phyloP scores from a whole-genome alignment of 371 early-diverging fungal species.

The Mucor plumbeus region DNA sequence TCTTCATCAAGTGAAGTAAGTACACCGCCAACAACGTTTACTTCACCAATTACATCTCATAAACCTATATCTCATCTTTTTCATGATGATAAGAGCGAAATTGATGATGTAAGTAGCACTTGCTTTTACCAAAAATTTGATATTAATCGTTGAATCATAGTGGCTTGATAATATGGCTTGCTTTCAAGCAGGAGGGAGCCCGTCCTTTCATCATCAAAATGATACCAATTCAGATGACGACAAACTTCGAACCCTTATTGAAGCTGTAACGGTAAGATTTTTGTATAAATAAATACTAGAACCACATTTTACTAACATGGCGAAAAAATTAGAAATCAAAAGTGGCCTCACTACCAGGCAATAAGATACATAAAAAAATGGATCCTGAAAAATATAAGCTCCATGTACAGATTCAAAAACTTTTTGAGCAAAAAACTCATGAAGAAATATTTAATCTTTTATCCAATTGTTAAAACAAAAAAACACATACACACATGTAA shows the following conservation, averaged over 20 bases:
- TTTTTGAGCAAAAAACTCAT: background rate
- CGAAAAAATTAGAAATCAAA: background rate
- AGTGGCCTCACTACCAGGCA: background rate
- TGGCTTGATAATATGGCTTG: conserved; percentile 17
- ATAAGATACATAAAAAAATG: background rate
- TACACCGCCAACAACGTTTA: conserved; percentile 15
- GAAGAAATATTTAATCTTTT: background rate
- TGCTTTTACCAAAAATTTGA: no score
- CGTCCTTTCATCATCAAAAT: background rate
- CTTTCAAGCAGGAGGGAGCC: background rate
- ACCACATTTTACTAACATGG: background rate
- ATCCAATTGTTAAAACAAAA: conserved; percentile 1
- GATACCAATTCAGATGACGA: background rate
- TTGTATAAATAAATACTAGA: background rate
- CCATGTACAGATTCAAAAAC: conserved; percentile 1
- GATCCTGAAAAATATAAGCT: conserved; percentile 5
- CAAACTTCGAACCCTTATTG: background rate
- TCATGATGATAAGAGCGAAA: conserved; percentile 9
- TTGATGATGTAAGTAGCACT: conserved; percentile 17
- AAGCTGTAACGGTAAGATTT: background rate
- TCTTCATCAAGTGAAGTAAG: conserved; percentile 20
- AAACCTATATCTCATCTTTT: conserved; percentile 5
- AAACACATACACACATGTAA: background rate
- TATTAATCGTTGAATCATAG: background rate
- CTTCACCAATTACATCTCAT: background rate